Conservation (phyloP, 108 stramenopile species). For the Skeletonema grethae region DNA sequence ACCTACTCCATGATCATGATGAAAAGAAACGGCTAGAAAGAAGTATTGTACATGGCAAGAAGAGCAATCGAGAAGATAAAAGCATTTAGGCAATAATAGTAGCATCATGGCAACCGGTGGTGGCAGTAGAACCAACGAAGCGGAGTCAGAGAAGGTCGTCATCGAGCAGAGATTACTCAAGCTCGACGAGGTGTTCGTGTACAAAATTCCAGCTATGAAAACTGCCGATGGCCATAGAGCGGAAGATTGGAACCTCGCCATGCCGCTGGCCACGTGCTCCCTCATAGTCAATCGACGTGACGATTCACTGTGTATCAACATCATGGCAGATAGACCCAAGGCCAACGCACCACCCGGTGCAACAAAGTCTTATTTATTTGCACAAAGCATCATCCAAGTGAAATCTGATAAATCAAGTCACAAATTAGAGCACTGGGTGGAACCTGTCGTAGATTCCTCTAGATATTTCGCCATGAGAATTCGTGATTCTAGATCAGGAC, state of each 20-base stretch:
- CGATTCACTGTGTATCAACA: slow-evolving; percentile 30
- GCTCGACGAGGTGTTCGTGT: slow-evolving; percentile 77
- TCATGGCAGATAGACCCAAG: slow-evolving; percentile 48
- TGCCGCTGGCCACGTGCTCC: slow-evolving; percentile 69
- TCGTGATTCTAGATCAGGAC: slow-evolving; percentile 59
- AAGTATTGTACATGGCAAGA: neutral
- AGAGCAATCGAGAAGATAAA: too few species aligned
- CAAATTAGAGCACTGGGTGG: slow-evolving; percentile 75
- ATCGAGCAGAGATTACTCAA: slow-evolving; percentile 64
- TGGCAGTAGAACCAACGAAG: neutral
- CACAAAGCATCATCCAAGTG: slow-evolving; percentile 36
- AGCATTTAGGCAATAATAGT: neutral
- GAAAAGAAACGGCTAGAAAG: too few species aligned
- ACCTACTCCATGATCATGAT: too few species aligned
- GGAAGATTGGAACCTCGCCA: slow-evolving; percentile 79
- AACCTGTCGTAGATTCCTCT: slow-evolving; percentile 75
- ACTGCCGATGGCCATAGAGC: slow-evolving; percentile 72
- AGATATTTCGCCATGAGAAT: slow-evolving; percentile 83
- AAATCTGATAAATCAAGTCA: slow-evolving; percentile 20
- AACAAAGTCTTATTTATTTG: slow-evolving; percentile 43
- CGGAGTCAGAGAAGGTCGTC: slow-evolving; percentile 42
- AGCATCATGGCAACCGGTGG: neutral
- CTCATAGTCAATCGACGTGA: slow-evolving; percentile 40
- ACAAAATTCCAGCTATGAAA: slow-evolving; percentile 75
- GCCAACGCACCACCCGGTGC: slow-evolving; percentile 35